Evolutionary conservation across 805 yeast genomes (phyloP).

Genomic region (Spathaspora boniae): DNA sequence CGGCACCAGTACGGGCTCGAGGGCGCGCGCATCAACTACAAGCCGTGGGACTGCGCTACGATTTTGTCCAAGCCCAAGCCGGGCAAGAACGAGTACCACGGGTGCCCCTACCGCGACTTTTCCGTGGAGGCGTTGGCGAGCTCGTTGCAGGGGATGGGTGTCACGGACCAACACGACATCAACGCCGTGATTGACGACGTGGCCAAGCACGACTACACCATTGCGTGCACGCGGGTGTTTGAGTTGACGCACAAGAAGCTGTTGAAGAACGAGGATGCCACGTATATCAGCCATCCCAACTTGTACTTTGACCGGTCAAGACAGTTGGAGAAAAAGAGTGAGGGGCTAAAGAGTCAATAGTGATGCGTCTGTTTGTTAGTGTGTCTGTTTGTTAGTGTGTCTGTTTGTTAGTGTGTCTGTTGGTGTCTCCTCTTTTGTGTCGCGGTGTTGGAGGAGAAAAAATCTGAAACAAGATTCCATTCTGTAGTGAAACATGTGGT

Average conservation of each 20-base stretch:
- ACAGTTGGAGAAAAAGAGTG: conserved; percentile 49
- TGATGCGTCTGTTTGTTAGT: no score
- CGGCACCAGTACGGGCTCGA: conserved; percentile 89
- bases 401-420: no score
- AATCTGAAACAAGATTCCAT: no score
- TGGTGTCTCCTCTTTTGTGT: no score
- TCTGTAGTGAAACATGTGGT: no score
- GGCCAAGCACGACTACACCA: conserved; percentile 66
- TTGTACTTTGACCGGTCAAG: conserved; percentile 78
- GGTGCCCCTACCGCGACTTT: conserved; percentile 88
- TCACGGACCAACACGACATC: conserved; percentile 54
- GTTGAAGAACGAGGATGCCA: conserved; percentile 44
- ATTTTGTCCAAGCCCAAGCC: conserved; percentile 74
- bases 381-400: no score
- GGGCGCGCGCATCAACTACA: conserved; percentile 82
- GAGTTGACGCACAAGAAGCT: conserved; percentile 60
- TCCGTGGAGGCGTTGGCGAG: conserved; percentile 57
- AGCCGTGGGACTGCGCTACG: conserved; percentile 80
- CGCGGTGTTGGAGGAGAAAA: no score
- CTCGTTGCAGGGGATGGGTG: conserved; percentile 61
- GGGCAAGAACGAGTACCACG: conserved; percentile 68
- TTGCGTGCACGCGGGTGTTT: conserved; percentile 87
- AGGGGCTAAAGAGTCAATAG: no score
- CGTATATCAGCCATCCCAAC: conserved; percentile 81
- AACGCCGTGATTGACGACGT: conserved; percentile 65